Percentiles rank a stretch among this genome's conserved stretches.
Evolutionary conservation across 2,329 filamentous ascomycete genomes (phyloP).

Genomic region (Xylariales sp.): DNA sequence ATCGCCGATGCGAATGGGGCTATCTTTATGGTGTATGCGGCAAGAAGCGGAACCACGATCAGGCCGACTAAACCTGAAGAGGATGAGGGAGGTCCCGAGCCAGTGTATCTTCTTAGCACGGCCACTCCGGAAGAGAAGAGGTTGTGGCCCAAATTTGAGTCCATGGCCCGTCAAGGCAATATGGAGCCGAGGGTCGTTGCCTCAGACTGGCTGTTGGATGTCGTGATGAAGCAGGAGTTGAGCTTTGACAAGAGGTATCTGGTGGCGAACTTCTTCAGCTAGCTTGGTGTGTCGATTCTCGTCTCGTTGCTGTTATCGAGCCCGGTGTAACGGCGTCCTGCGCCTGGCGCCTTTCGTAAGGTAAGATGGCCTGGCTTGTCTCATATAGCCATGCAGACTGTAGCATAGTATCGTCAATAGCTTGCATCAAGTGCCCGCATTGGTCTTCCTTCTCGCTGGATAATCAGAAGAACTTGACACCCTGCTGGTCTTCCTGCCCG

Average conservation of each 20-base stretch:
- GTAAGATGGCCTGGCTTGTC: no score
- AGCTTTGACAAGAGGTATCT: constrained; percentile 62
- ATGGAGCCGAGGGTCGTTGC: constrained; percentile 78
- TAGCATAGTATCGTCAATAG: no score
- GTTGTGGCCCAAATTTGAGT: constrained; percentile 75
- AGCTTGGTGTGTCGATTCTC: neutral
- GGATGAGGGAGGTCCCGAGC: constrained; percentile 59
- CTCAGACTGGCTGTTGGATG: constrained; percentile 84
- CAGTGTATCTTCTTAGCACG: constrained; percentile 79
- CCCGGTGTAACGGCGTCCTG: constrained; percentile 4
- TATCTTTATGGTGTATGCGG: constrained; percentile 70
- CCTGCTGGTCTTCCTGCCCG: constrained; percentile 79
- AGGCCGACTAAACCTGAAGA: constrained; percentile 58
- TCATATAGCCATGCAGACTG: no score
- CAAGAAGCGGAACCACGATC: constrained; percentile 64
- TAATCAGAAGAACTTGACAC: constrained; percentile 96
- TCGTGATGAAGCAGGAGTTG: constrained; percentile 83
- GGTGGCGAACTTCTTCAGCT: constrained; percentile 37
- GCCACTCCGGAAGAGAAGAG: constrained; percentile 60
- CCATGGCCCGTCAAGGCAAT: constrained; percentile 72
- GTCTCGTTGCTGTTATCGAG: neutral
- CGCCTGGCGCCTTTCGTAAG: no score
- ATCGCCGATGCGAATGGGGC: constrained; percentile 90
- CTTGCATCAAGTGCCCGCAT: no score
- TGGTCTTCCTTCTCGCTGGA: no score